Evolutionary conservation across 805 yeast genomes (phyloP).

Genomic region (Allodekkera sacchari): DNA sequence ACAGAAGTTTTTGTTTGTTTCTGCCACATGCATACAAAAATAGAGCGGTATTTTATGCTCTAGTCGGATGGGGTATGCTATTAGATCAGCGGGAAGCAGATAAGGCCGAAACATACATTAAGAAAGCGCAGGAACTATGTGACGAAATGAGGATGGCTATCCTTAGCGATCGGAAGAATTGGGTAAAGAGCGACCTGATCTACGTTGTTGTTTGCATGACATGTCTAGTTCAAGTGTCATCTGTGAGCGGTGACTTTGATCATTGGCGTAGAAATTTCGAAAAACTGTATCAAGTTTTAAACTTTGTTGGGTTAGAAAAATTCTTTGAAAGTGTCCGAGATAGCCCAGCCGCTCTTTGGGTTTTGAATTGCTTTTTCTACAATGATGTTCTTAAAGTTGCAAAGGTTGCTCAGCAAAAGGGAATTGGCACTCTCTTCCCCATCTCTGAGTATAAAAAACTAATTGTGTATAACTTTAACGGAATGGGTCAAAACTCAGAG

Average conservation of each 20-base stretch:
- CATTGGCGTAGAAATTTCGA: conserved; percentile 15
- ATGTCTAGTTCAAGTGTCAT: conserved; percentile 10
- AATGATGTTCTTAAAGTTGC: conserved; percentile 15
- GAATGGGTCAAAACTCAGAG: too few relatives aligned
- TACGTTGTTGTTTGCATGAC: conserved; percentile 9
- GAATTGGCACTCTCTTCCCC: conserved; percentile 14
- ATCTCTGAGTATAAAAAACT: conserved; percentile 10
- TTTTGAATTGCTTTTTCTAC: conserved; percentile 13
- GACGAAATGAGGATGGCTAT: too few relatives aligned
- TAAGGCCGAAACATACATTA: too few relatives aligned
- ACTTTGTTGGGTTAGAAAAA: conserved; percentile 7
- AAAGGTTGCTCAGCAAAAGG: conserved; percentile 10
- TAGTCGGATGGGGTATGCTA: conserved; percentile 57
- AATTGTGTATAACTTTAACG: conserved; percentile 2
- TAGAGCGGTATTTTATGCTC: conserved; percentile 36
- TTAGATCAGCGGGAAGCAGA: too few relatives aligned
- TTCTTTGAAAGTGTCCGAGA: conserved; percentile 3
- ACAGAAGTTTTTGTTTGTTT: too few relatives aligned
- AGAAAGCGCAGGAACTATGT: too few relatives aligned
- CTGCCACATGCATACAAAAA: conserved; percentile 45
- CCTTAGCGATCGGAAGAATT: too few relatives aligned
- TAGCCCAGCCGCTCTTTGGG: conserved; percentile 9
- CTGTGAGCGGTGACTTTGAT: conserved; percentile 10
- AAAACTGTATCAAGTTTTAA: conserved; percentile 6
- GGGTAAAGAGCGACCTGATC: conserved; percentile 7